Evolutionary conservation across 2,329 filamentous ascomycete species (phyloP), one percentile per base, ranked within the genome.

Genomic region (Xenosphaeropsis pyriputrescens): DNA sequence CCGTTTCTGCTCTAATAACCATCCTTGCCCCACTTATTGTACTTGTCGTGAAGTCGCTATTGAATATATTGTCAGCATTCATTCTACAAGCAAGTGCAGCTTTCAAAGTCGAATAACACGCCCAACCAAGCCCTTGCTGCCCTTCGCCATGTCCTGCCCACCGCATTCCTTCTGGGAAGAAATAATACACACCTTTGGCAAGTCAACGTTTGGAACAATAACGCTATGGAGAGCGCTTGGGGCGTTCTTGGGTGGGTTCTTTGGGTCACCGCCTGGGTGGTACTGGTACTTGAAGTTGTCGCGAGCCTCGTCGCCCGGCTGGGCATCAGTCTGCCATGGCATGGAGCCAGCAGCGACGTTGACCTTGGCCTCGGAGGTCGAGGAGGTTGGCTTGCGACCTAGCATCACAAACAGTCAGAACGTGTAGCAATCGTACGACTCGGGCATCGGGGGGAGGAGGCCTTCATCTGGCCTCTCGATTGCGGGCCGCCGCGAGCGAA

Each of bases 11-110:
- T 42, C 46, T 55, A 56, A 42, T 53, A 96, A 51, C 85, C 88
- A 50, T 96, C 91, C 77, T 96, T 96, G 63, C 91, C 91, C 77
- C 85, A 96, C 73, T 98, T 98, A 83, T 98, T 98, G 77, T 81
- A 96, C 68, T 81, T 82, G 52, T 98, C 91, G 67, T 98, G 91
- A 47, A 95, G 75, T 54, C 80, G 72, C 85, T 93, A 53, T 41
- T 35, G 13, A 18, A 37, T 35, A 26, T 19, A 12, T 32, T 19
- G 34, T 41, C 32, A 40, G 29, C 18, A 39, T 22, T 14, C 5
- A 16, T 14, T 17, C 15, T 17, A 5, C 8, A 39, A 29, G 22
- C 22, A 26, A 26, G 22, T 26, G 22, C 22, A 26, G 22, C 22
- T 26, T 26, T 26, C 22, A 26, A 9, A 6, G 3, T 26, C 12